A percentile compares a stretch with the other conserved stretches of the same genome.
phyloP scores from a whole-genome alignment of 495 filamentous ascomycete species.

The Xylaria castorea region DNA sequence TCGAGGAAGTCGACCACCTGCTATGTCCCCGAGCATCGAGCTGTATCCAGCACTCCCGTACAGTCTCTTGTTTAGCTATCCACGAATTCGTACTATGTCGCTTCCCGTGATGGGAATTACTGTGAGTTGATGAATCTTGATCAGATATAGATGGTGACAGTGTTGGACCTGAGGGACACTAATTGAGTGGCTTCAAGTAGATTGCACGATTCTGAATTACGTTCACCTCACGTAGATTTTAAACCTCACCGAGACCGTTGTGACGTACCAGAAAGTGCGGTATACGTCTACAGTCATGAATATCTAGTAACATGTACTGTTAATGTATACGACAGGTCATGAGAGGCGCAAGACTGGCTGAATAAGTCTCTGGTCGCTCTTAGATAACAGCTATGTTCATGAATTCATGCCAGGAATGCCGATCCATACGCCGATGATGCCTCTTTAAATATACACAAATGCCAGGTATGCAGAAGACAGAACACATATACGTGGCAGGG shows the following conservation, averaged over 20 bases:
- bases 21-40: neutral
- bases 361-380: neutral
- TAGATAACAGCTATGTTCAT: neutral
- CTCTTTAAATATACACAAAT: conserved; percentile 3
- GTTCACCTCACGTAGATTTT: neutral
- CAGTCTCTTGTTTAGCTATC: neutral
- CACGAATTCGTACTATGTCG: neutral
- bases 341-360: neutral
- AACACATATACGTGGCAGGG: neutral
- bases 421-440: conserved; percentile 10
- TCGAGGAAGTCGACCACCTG: neutral
- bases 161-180: neutral
- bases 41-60: neutral
- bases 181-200: neutral
- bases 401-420: neutral
- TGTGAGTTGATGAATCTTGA: neutral
- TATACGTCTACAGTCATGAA: neutral
- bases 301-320: neutral
- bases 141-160: neutral
- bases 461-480: neutral
- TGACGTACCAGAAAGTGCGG: neutral
- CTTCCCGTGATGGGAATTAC: neutral
- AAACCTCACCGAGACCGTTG: neutral
- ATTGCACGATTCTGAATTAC: neutral
- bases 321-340: neutral